Conservation (phyloP, 2,329 filamentous ascomycete species). For the Zymoseptoria tritici region DNA sequence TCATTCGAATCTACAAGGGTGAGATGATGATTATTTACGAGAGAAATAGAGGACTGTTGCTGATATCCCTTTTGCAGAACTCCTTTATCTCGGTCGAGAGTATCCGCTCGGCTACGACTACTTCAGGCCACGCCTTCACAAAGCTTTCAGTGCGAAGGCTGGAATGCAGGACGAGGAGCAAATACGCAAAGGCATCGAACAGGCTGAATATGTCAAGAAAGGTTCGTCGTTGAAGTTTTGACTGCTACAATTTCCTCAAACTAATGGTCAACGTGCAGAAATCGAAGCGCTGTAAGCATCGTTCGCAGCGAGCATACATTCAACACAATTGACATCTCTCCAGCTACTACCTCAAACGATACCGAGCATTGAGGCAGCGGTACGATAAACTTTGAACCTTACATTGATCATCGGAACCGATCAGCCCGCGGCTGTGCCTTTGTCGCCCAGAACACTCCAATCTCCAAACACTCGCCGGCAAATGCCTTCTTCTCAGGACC, state of each 20-base stretch:
- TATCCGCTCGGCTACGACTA: slow-evolving; percentile 82
- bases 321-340: slow-evolving; percentile 1
- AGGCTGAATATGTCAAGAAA: slow-evolving; percentile 86
- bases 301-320: neutral
- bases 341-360: slow-evolving; percentile 88
- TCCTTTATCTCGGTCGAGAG: slow-evolving; percentile 74
- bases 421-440: slow-evolving; percentile 32
- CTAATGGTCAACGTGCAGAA: slow-evolving; percentile 46
- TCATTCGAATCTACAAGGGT: slow-evolving; percentile 88
- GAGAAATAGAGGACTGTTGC: neutral
- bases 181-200: slow-evolving; percentile 66
- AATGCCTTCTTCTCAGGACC: slow-evolving; percentile 64
- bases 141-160: slow-evolving; percentile 73
- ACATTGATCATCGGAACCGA: neutral
- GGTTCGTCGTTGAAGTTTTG: slow-evolving; percentile 44
- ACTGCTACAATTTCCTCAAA: neutral
- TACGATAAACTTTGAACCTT: slow-evolving; percentile 42
- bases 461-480: slow-evolving; percentile 75
- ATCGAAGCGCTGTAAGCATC: slow-evolving; percentile 78
- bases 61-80: slow-evolving; percentile 47
- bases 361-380: slow-evolving; percentile 73
- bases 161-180: slow-evolving; percentile 62
- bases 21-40: slow-evolving; percentile 4
- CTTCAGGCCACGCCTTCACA: slow-evolving; percentile 73
- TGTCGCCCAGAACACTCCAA: slow-evolving; percentile 58